Conservation (phyloP, 1,139 yeast genomes). For the Citeromyces hawaiiensis region DNA sequence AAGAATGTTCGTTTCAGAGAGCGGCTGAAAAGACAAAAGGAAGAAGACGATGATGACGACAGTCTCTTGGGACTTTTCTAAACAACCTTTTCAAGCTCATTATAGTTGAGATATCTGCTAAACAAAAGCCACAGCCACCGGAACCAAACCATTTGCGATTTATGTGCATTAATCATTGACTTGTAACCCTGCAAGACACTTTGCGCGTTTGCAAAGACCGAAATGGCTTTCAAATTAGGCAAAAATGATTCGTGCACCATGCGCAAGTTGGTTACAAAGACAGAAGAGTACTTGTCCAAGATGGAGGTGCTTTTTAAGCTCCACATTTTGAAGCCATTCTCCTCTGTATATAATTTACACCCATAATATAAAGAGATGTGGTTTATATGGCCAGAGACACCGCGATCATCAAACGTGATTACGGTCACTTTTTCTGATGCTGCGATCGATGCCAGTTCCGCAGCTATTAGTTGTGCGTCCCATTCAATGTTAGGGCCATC, state of each 20-base stretch:
- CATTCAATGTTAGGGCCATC: constrained; percentile 39
- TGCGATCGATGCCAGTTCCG: constrained; percentile 13
- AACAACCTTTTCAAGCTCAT: constrained; percentile 31
- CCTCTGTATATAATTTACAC: constrained; percentile 21
- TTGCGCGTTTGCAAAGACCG: background rate
- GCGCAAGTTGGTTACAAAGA: constrained; percentile 32
- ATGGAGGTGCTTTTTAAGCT: constrained; percentile 27
- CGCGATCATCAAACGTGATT: constrained; percentile 70
- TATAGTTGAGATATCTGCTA: constrained; percentile 64
- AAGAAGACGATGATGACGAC: constrained; percentile 4
- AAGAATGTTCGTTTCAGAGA: constrained; percentile 6
- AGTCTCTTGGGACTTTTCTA: constrained; percentile 4
- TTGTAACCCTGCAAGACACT: background rate
- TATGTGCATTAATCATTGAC: constrained; percentile 65
- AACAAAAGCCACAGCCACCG: constrained; percentile 78
- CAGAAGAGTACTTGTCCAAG: constrained; percentile 37
- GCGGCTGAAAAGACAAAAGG: constrained; percentile 2
- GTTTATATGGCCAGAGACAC: constrained; percentile 80
- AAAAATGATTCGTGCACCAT: constrained; percentile 5
- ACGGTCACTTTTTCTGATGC: constrained; percentile 13
- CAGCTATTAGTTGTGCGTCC: constrained; percentile 33
- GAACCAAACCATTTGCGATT: constrained; percentile 92
- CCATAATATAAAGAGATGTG: constrained; percentile 62
- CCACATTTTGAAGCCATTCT: constrained; percentile 12
- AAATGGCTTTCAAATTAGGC: background rate